Conservation (phyloP, 257 asterid species). For the Solanum habrochaites region DNA sequence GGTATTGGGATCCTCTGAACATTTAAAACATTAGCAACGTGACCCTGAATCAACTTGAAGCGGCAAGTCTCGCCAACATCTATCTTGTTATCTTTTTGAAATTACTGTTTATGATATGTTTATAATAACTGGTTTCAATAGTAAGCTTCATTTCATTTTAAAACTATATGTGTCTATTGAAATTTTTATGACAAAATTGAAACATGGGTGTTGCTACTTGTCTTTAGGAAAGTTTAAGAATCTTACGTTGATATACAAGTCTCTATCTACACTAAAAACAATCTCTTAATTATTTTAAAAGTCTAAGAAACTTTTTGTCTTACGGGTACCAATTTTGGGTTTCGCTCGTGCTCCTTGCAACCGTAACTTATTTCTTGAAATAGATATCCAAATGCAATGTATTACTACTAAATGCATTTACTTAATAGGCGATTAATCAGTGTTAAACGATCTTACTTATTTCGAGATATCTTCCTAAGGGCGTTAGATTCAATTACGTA, state of each 20-base stretch:
- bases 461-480: background rate
- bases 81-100: background rate
- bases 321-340: background rate
- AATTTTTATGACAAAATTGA: too few relatives aligned
- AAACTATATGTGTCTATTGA: background rate
- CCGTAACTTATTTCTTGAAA: background rate
- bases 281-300: background rate
- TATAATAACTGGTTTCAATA: too few relatives aligned
- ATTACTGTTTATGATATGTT: background rate
- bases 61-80: background rate
- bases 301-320: background rate
- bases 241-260: background rate
- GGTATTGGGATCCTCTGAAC: background rate
- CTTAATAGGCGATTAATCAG: background rate
- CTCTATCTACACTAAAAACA: background rate
- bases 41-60: background rate
- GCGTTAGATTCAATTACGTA: background rate
- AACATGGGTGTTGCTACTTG: background rate
- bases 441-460: background rate
- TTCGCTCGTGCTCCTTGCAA: background rate
- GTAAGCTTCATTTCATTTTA: background rate
- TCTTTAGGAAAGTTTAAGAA: background rate
- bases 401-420: background rate
- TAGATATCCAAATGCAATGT: background rate
- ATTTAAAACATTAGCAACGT: background rate